Base-by-base conservation (phyloP, 352 stramenopile genomes). In the Pythium folliculosum region DNA sequence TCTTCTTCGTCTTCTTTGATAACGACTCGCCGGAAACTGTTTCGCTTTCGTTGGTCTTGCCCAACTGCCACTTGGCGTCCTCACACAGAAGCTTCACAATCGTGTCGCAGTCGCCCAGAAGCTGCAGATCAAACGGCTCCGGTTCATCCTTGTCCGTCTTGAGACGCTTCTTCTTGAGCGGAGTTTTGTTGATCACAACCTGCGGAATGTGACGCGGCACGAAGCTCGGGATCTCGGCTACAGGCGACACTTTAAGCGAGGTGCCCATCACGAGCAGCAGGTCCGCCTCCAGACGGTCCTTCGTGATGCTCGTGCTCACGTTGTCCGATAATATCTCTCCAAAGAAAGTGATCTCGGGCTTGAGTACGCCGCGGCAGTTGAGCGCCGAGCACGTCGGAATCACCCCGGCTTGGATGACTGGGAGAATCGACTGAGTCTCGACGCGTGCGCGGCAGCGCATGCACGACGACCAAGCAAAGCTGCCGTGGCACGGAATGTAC, bases 291-390 rank as follows among this genome's bases (percentile, higher is more conserved):
- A 92, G 48, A 2, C 81, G 77, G 51, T 92, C 83, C 52, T 88
- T 87, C 3, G 81, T 88, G 63, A 92, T 83, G 27, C 68, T 87
- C 45, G 81, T 88, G 62, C 82, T 90, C 57, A 99, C 97, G 59
- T 80, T 83, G 40, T 96, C 77, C 3, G 84, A 79, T 22, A 99
- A 67, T 17, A 91, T 86, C 74, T 99, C 96, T 13, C 96, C 96
- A 76, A 99, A 99, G 71, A 99, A 99, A 8, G 95, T 98, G 56
- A 99, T 98, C 61, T 98, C 90, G 0, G 97, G 96, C 80, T 99
- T 99, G 32, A 99, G 71, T 2, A 99, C 82, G 22, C 97, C 97
- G 4, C 89, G 84, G 54, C 94, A 98, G 40, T 91, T 77, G 8
- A 73, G 63, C 14, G 77, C 72, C 2, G 74, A 81, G 25, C 76